Percentiles rank a stretch among this genome's conserved stretches.
Evolutionary conservation across 306 rosid genomes (phyloP).

Genomic region (Nissolia schottii): DNA sequence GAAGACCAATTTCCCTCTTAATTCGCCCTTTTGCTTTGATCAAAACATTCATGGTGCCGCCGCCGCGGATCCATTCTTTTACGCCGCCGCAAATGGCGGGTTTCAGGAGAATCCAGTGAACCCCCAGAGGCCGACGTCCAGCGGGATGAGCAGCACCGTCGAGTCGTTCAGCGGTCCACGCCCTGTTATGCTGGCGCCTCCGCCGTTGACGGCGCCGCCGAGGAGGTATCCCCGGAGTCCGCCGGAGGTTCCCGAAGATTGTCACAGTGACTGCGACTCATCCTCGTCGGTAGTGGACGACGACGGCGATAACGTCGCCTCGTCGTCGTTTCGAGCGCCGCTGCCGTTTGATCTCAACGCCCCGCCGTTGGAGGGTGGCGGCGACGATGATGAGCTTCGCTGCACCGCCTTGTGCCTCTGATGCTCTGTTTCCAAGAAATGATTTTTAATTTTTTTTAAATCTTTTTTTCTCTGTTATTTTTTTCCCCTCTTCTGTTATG

Average conservation of each 20-base stretch:
- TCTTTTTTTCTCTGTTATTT: not conserved
- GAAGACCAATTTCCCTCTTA: constrained; percentile 59
- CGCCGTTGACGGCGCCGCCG: not conserved
- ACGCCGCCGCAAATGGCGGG: constrained; percentile 30
- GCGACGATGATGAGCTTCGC: constrained; percentile 38
- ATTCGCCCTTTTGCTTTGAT: constrained; percentile 30
- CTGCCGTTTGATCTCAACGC: constrained; percentile 71
- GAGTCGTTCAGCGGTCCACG: constrained; percentile 85
- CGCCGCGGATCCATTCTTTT: constrained; percentile 31
- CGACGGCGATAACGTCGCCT: constrained; percentile 8
- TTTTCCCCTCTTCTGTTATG: not conserved
- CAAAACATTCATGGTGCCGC: not conserved
- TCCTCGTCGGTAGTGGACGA: constrained; percentile 75
- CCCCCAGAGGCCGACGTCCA: constrained; percentile 61
- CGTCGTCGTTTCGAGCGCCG: constrained; percentile 47
- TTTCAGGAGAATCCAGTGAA: constrained; percentile 22
- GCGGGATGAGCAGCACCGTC: constrained; percentile 73
- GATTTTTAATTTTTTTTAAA: constrained; percentile 23
- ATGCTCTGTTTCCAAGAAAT: constrained; percentile 20
- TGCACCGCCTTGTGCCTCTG: constrained; percentile 77
- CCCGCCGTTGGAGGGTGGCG: constrained; percentile 49
- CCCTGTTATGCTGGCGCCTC: not conserved
- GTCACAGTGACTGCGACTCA: constrained; percentile 84
- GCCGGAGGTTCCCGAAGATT: constrained; percentile 68
- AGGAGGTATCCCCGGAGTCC: constrained; percentile 50